These are phyloP conservation scores for Penicillium canariense DNA, from an alignment of 495 filamentous ascomycete genomes.

Conservation along the genomic window DNA sequence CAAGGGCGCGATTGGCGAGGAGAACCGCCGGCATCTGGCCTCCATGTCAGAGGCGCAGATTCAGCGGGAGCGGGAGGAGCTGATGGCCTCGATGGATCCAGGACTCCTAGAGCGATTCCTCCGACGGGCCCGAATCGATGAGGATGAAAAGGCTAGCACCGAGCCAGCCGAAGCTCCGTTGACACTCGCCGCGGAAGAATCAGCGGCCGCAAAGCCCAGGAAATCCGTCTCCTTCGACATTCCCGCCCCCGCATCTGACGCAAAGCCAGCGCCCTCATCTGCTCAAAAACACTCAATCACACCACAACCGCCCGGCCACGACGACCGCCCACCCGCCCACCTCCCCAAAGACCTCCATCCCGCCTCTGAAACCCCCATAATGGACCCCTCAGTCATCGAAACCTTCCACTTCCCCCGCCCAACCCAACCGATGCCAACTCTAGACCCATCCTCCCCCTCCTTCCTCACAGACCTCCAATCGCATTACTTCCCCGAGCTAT, in stretches of 20 bases:
- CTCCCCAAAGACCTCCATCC: slow-evolving; percentile 41
- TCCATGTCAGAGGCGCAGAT: slow-evolving; percentile 83
- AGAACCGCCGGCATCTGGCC: slow-evolving; percentile 72
- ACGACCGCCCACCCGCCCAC: slow-evolving; percentile 36
- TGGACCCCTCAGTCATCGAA: slow-evolving; percentile 60
- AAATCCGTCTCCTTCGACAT: slow-evolving; percentile 37
- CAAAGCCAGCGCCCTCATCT: slow-evolving; percentile 6
- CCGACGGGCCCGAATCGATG: slow-evolving; percentile 74
- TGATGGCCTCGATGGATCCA: slow-evolving; percentile 67
- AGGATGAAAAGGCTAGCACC: slow-evolving; percentile 31
- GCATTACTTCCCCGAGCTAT: slow-evolving; percentile 88
- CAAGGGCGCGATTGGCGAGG: slow-evolving; percentile 68
- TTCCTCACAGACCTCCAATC: slow-evolving; percentile 82
- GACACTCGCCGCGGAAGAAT: neutral
- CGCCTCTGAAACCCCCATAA: slow-evolving; percentile 38
- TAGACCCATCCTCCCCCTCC: slow-evolving; percentile 76
- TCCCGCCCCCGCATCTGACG: slow-evolving; percentile 6
- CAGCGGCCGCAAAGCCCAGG: slow-evolving; percentile 10
- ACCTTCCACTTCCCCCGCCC: slow-evolving; percentile 45
- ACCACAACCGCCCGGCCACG: slow-evolving; percentile 28
- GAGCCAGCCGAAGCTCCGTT: neutral
- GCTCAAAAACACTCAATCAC: slow-evolving; percentile 16
- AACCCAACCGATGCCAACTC: slow-evolving; percentile 52
- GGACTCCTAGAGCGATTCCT: slow-evolving; percentile 73
- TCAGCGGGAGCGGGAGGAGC: slow-evolving; percentile 67